Base-by-base conservation (phyloP, 2,329 filamentous ascomycete species). In the Cordyceps militaris region DNA sequence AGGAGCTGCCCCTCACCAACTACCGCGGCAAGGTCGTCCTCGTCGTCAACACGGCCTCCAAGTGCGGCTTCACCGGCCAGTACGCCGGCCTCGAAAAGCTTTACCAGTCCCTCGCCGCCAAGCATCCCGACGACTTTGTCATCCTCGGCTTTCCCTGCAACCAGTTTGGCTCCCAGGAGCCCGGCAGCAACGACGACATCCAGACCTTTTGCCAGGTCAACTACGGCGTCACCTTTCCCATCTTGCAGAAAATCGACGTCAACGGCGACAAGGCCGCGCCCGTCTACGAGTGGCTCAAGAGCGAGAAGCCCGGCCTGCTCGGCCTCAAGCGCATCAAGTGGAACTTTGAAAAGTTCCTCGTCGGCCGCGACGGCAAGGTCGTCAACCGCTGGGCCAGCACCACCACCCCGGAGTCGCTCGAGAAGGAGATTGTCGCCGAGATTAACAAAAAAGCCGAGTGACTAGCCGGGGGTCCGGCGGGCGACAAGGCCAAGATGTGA, bases 311-410 rank as follows among this genome's bases (percentile, higher is more conserved):
- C 1, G 92, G 94, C 23, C 68, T 97, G 57, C 76, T 97, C 76
- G 94, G 94, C 21, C 72, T 97, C 69, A 93, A 95, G 86, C 76
- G 86, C 61, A 80, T 99, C 67, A 97, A 97, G 87, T 99, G 94
- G 94, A 99, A 99, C 77, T 99, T 97, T 78, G 94, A 99, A 75
- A 99, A 99, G 83, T 99, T 97, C 76, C 77, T 99, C 62, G 79
- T 99, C 63, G 88, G 87, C 60, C 82, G 84, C 61, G 91, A 97
- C 73, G 94, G 94, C 26, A 82, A 87, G 75, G 91, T 97, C 65
- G 88, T 89, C 75, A 82, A 82, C 28, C 79, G 94, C 63, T 99
- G 91, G 91, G 89, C 90, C 34, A 93, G 89, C 73, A 88, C 85
- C 19, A 91, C 88, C 60, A 94, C 92, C 80, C 94, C 94, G 1